Base-by-base conservation (phyloP, 441 rosid species). In the Aleurites moluccanus region DNA sequence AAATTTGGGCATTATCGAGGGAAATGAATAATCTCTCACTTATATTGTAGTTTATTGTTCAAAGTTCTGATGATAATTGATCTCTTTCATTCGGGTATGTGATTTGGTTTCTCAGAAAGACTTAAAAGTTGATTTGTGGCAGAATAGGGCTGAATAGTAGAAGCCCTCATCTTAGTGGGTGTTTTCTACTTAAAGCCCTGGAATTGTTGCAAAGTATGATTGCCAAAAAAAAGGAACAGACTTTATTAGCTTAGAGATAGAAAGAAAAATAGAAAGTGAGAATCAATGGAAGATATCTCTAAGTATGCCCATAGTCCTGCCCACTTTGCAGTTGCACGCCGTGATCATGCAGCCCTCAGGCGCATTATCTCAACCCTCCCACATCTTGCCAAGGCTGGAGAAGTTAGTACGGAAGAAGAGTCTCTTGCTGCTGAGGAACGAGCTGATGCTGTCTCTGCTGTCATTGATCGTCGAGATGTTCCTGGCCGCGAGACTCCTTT, bases 401-500 rank as follows among this genome's bases (percentile, higher is more conserved):
- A 93, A 72, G 94, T 96, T 62, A 89, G 81, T 63, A 86, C 85
- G 7, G 99, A 93, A 76, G 89, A 81, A 44, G 93, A 96, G 76
- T 96, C 98, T 45, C 79, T 93, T 23, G 92, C 83, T 70, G 88
- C 94, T 18, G 99, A 96, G 85, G 71, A 70, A 67, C 82, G 73
- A 62, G 97, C 99, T 30, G 98, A 92, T 85, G 83, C 98, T 72
- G 88, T 96, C 33, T 80, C 96, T 0, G 83, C 89, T 52, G 86
- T 86, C 18, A 90, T 93, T 72, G 99, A 96, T 78, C 80, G 94
- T 2, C 94, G 99, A 64, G 97, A 96, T 86, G 99, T 92, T 72
- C 97, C 94, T 60, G 92, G 91, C 47, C 91, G 99, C 18, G 99
- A 96, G 82, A 96, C 99, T 42, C 97, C 98, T 16, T 85, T 96